Conservation (phyloP, 352 stramenopile genomes). For the Blastocystis sp. region DNA sequence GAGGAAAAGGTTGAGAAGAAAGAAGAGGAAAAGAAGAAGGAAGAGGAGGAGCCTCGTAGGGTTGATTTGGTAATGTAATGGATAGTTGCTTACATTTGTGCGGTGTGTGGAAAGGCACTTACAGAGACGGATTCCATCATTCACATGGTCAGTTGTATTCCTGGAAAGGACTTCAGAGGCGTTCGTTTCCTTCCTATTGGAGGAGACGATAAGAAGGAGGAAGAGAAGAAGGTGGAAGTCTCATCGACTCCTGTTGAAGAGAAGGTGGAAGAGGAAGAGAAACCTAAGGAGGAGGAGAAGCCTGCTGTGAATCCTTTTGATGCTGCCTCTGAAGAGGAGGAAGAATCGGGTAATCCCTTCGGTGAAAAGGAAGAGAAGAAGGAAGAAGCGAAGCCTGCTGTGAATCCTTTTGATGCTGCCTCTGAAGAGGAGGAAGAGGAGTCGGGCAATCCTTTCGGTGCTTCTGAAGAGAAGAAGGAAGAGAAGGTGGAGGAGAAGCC, state of each 20-base stretch:
- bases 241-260: too few relatives aligned
- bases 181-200: slow-evolving; percentile 10
- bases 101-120: slow-evolving; percentile 24
- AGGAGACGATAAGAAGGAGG: not conserved
- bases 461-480: not conserved
- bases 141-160: slow-evolving; percentile 12
- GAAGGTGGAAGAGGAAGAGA: not conserved
- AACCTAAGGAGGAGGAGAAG: not conserved
- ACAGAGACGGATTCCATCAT: slow-evolving; percentile 12
- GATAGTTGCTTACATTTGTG: slow-evolving; percentile 36
- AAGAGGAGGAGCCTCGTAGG: not conserved
- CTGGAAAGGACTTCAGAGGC: not conserved
- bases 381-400: not conserved
- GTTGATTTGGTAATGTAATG: not conserved
- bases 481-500: not conserved
- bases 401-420: slow-evolving; percentile 16
- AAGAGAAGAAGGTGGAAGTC: slow-evolving; percentile 13
- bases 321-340: not conserved
- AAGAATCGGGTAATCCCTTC: slow-evolving; percentile 8
- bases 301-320: slow-evolving; percentile 24
- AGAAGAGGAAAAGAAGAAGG: not conserved
- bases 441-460: not conserved
- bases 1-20: not conserved
- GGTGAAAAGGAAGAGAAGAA: not conserved
- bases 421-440: slow-evolving; percentile 23